Evolutionary conservation across 495 filamentous ascomycete species (phyloP).

Genomic region (Terfezia boudieri): DNA sequence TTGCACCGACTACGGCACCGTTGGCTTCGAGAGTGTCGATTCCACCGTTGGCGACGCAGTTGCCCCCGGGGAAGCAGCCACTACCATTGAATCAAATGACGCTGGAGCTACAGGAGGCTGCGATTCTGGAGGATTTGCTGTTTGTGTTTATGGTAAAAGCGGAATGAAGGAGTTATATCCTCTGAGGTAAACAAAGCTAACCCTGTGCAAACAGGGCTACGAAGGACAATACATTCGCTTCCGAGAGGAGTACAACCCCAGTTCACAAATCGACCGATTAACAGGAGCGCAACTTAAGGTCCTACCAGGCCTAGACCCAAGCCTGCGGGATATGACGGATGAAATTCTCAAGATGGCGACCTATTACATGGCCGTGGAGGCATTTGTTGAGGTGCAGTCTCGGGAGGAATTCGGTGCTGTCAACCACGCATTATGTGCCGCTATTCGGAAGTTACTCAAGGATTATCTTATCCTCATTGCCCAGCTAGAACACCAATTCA

Average conservation of each 20-base stretch:
- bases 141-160: conserved; percentile 60
- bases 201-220: conserved; percentile 32
- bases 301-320: conserved; percentile 67
- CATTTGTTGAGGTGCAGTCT: conserved; percentile 83
- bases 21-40: conserved; percentile 68
- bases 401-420: conserved; percentile 87
- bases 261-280: conserved; percentile 63
- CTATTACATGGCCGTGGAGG: conserved; percentile 71
- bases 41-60: conserved; percentile 50
- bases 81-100: conserved; percentile 47
- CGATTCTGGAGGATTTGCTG: conserved; percentile 69
- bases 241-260: conserved; percentile 53
- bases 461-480: conserved; percentile 84
- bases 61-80: conserved; percentile 51
- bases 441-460: conserved; percentile 71
- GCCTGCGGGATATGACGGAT: conserved; percentile 61
- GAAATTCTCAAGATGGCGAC: conserved; percentile 92
- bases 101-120: conserved; percentile 59
- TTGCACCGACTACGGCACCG: conserved; percentile 71
- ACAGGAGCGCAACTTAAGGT: conserved; percentile 62
- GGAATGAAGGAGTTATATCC: too few species aligned
- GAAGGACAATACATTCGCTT: conserved; percentile 94
- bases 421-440: conserved; percentile 84
- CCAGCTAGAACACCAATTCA: conserved; percentile 74
- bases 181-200: neutral